Base-by-base conservation (phyloP, 805 yeast species). In the Ogataea angusta region DNA sequence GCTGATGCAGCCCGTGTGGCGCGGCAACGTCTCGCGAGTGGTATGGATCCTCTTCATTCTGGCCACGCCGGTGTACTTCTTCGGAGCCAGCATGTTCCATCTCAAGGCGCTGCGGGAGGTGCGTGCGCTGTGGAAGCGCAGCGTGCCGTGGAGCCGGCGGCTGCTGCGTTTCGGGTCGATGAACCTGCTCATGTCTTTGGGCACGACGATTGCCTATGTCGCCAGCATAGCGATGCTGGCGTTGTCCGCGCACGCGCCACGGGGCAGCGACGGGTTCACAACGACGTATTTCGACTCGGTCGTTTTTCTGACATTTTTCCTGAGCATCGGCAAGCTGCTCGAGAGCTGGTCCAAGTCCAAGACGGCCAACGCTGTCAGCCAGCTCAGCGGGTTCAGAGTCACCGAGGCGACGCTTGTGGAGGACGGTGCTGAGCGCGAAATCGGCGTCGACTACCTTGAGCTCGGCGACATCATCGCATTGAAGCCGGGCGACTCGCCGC, bases 201-300 rank as follows among this genome's bases (percentile, higher is more conserved):
- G 93, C 9, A 85, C 91, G 0, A 63, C 84, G 0, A 78, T 85
- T 16, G 78, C 91, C 1, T 85, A 83, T 56, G 70, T 81, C 57
- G 75, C 87, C 5, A 80, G 87, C 54, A 69, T 85, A 29, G 79
- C 74, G 0, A 60, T 82, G 31, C 60, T 84, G 10, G 68, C 60
- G 3, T 55, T 76, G 25, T 72, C 75, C 28, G 73, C 80, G 0
- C 46, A 49, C 12, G 30, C 60, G 5, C 28, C 38, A 3, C 51
- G 43, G 31, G 41, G 45, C 23, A 39, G 55, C 21, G 62, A 51
- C 31, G 82, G 77, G 1, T 70, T 71, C 43, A 70, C 76, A 12
- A 80, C 87, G 4, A 80, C 85, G 0, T 85, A 82, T 52, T 85
- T 85, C 56, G 95, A 85, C 54, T 80, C 90, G 5, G 91, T 84